Conservation (phyloP, 177 flowering plant genomes). For the Vitis hybrid region DNA sequence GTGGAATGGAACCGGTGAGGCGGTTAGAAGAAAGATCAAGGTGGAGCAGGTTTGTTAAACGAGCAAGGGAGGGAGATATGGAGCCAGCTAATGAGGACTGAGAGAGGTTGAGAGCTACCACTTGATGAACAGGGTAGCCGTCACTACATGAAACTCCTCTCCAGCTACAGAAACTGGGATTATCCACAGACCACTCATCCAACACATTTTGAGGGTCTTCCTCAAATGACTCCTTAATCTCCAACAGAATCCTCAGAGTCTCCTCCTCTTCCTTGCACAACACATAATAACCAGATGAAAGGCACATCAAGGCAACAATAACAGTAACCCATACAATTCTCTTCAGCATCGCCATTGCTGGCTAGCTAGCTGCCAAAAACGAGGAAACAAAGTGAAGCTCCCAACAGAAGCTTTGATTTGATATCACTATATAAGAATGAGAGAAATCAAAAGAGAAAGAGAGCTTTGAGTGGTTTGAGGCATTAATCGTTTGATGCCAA, state of each 20-base stretch:
- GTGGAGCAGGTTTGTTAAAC: conserved; percentile 50
- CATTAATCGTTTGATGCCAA: too few relatives aligned
- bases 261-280: conserved; percentile 11
- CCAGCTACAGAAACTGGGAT: conserved; percentile 67
- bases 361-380: neutral
- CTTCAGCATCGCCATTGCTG: neutral
- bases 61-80: conserved; percentile 62
- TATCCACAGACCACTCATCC: conserved; percentile 51
- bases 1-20: conserved; percentile 81
- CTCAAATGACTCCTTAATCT: conserved; percentile 58
- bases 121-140: conserved; percentile 17
- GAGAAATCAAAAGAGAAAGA: neutral
- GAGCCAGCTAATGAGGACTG: conserved; percentile 63
- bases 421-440: neutral
- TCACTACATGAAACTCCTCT: conserved; percentile 59
- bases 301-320: conserved; percentile 13
- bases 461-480: neutral
- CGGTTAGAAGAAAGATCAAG: conserved; percentile 80
- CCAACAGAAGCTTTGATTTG: neutral
- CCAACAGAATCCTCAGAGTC: conserved; percentile 41
- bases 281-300: conserved; percentile 18
- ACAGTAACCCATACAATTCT: neutral
- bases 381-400: neutral
- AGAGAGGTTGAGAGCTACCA: conserved; percentile 70
- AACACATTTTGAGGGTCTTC: conserved; percentile 54